Evolutionary conservation across 2,329 filamentous ascomycete genomes (phyloP), one percentile per base, ranked within the genome.

Genomic region (Aspergillus nomiae): DNA sequence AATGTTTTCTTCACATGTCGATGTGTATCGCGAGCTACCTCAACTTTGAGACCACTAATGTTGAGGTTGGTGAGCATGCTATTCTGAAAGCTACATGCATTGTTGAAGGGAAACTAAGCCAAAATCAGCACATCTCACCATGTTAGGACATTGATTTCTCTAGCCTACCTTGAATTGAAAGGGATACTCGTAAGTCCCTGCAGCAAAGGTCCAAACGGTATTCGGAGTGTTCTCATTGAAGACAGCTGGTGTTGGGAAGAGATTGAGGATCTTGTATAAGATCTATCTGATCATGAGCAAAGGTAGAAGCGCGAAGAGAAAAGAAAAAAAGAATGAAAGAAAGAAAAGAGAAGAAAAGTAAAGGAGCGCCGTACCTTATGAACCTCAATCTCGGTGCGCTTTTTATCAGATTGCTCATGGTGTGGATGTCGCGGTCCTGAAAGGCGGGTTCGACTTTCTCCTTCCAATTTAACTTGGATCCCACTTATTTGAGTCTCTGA

Each of bases 1-100:
- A 99, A 83, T 0, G 94, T 96, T 69, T 89, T 88, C 73, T 91
- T 95, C 66, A 95, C 87, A 80, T 99, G 95, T 54, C 80, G 81
- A 60, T 77, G 75, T 10, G 73, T 76, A 63, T 81, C 79, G 57
- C 76, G 76, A 28, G 77, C 78, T 66, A 82, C 76, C 63, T 83
- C 81, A 5, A 83, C 71, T 62, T 77, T 79, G 60, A 83, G 67
- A 26, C 80, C 79, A 12, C 74, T 76, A 57, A 82, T 76, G 63
- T 78, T 82, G 61, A 83, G 70, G 63, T 82, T 82, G 56, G 79
- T 80, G 63, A 81, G 73, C 73, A 81, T 73, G 66, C 75, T 81
- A 58, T 81, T 81, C 48, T 78, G 77, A 55, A 73, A 73, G 61
- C 71, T 76, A 71, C 82, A 84, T 46, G 81, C 74, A 74, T 82